Base-by-base conservation (phyloP, 148 eudicot species). In the Rhododendron griersonianum region DNA sequence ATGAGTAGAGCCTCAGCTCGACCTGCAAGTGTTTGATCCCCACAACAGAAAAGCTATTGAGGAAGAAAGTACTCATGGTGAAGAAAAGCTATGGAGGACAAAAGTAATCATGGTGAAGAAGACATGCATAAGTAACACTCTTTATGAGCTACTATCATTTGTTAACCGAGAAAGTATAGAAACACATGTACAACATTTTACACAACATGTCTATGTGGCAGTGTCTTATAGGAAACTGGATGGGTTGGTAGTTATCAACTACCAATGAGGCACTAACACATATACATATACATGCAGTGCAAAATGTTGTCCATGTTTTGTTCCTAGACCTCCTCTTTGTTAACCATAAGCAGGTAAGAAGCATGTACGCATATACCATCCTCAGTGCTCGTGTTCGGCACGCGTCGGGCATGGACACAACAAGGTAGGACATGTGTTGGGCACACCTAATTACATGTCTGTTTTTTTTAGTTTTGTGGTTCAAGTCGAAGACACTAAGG, bases 1-100 rank as follows among this genome's bases (percentile, higher is more conserved):
- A 95, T 95, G 13, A 94, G 94, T 67, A 95, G 83, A 78, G 98
- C 98, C 90, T 94, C 98, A 10, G 94, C 98, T 77, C 98, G 95
- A 82, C 98, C 98, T 95, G 93, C 88, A 90, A 80, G 84, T 18
- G 51, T 59, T 55, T 53, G 80, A 71, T 35, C 11, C 74, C 67
- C 18, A 82, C 14, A 82, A 21, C 9, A 11, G 18, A 63, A 21
- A 61, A 53, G 82, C 23, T 18, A 53, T 33, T 33, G 19, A 48
- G 59, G 61, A 28, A 14, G 61, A n/a, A 50, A 53, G 57, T n/a
- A n/a, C 28, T 47, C 25, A 11, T n/a, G 19, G 23, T n/a, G 57
- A 41, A 30, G 67, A 81, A 39, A 3, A 30, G n/a, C 65, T 30
- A 30, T 81, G 18, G 59, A 48, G 59, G 82, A 50, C 33, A 51